phyloP scores from a whole-genome alignment of 2,329 filamentous ascomycete genomes.

The Alternaria rosae region DNA sequence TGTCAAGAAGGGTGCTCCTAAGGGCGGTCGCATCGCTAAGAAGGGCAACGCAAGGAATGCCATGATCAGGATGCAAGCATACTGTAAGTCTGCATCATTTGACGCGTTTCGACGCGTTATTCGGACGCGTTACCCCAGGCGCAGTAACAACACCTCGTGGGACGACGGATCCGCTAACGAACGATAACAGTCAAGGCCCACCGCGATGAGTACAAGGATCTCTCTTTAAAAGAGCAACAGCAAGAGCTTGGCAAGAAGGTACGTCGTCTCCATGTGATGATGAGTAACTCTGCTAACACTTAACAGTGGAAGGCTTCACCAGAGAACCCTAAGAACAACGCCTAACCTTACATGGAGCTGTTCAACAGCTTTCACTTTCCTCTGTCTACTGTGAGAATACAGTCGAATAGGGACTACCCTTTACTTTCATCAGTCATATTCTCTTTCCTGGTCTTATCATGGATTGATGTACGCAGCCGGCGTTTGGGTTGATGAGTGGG shows the following conservation, averaged over 20 bases:
- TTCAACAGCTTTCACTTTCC: neutral
- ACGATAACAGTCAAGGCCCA: constrained; percentile 43
- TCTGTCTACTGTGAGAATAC: neutral
- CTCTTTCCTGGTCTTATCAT: neutral
- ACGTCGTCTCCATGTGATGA: constrained; percentile 11
- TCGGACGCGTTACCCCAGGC: constrained; percentile 19
- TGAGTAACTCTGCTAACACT: neutral
- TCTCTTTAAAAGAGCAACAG: constrained; percentile 46
- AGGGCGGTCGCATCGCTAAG: constrained; percentile 22
- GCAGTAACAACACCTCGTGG: neutral
- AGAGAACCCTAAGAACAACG: constrained; percentile 47
- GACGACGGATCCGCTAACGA: constrained; percentile 21
- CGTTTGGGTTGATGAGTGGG: constrained; percentile 6
- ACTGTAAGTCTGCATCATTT: constrained; percentile 36
- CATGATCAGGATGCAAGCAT: constrained; percentile 48
- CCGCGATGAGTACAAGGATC: constrained; percentile 43
- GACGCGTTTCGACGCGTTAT: constrained; percentile 27
- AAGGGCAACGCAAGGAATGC: constrained; percentile 36
- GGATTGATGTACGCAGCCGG: neutral
- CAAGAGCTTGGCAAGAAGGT: constrained; percentile 48
- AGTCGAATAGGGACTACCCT: neutral
- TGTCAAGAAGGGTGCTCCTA: constrained; percentile 39
- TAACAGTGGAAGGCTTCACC: constrained; percentile 46
- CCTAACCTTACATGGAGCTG: constrained; percentile 8
- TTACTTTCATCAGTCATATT: neutral